phyloP scores from a whole-genome alignment of 208 protist genomes.

The Lotmaria passim region DNA sequence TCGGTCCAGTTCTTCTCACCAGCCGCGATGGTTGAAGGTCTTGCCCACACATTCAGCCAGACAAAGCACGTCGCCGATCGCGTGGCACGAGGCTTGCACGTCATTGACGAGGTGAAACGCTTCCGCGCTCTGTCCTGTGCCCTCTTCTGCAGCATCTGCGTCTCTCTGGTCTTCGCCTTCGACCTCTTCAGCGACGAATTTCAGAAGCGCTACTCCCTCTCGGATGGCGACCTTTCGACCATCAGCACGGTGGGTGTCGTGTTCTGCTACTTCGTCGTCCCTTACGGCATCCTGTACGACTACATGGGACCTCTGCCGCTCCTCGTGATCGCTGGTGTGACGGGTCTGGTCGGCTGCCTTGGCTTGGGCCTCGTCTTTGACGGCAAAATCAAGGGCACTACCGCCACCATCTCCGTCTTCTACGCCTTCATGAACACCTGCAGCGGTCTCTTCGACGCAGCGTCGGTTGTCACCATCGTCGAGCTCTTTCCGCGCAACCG shows the following conservation, averaged over 20 bases:
- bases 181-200: conserved; percentile 70
- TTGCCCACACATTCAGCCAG: conserved; percentile 44
- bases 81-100: conserved; percentile 34
- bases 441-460: conserved; percentile 58
- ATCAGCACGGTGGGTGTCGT: conserved; percentile 71
- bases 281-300: conserved; percentile 69
- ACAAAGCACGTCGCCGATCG: conserved; percentile 45
- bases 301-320: conserved; percentile 48
- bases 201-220: conserved; percentile 43
- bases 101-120: conserved; percentile 67
- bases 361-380: conserved; percentile 58
- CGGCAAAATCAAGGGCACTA: conserved; percentile 51
- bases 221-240: conserved; percentile 66
- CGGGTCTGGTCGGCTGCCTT: conserved; percentile 49
- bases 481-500: conserved; percentile 75
- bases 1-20: too few relatives aligned
- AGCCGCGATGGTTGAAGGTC: neutral
- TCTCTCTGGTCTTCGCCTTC: conserved; percentile 68
- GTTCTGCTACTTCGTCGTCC: conserved; percentile 76
- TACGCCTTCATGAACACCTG: conserved; percentile 70
- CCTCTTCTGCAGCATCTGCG: conserved; percentile 71
- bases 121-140: conserved; percentile 57
- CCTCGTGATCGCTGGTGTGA: conserved; percentile 40
- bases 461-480: conserved; percentile 58
- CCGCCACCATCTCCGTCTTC: conserved; percentile 64